These are phyloP conservation scores for Exserohilum rostratum DNA, from an alignment of 2,329 filamentous ascomycete genomes.

Conservation along the genomic window DNA sequence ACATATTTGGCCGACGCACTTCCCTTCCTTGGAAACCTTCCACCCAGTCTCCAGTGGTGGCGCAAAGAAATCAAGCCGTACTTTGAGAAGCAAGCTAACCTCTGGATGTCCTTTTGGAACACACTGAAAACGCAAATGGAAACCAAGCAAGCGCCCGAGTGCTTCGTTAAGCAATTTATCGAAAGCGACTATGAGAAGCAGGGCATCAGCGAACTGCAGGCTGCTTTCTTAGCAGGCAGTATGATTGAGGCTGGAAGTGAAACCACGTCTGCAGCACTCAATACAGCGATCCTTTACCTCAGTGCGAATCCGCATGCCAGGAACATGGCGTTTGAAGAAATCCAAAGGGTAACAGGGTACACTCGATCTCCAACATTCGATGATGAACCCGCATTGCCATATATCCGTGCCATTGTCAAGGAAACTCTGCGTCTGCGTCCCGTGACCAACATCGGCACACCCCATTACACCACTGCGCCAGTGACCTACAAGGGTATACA, in stretches of 20 bases:
- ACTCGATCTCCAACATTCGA: constrained; percentile 43
- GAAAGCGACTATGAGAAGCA: constrained; percentile 47
- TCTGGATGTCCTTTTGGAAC: constrained; percentile 43
- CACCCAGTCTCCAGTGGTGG: constrained; percentile 41
- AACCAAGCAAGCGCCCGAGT: constrained; percentile 41
- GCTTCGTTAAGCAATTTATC: constrained; percentile 45
- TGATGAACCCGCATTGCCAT: constrained; percentile 53
- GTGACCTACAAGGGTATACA: constrained; percentile 50
- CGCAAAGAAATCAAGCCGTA: constrained; percentile 33
- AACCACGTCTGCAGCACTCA: constrained; percentile 48
- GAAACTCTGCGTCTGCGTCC: constrained; percentile 54
- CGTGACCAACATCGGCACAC: constrained; percentile 43
- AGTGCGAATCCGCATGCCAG: constrained; percentile 29
- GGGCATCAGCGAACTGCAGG: constrained; percentile 44
- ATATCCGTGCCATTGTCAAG: constrained; percentile 45
- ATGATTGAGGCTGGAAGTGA: constrained; percentile 51
- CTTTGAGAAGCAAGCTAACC: constrained; percentile 41
- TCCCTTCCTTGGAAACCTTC: constrained; percentile 36
- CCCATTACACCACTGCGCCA: constrained; percentile 46
- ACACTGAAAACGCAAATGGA: constrained; percentile 40
- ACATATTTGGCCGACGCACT: constrained; percentile 41
- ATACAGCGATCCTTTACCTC: constrained; percentile 41
- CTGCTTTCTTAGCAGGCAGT: constrained; percentile 44
- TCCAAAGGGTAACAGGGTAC: constrained; percentile 22
- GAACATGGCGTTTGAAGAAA: constrained; percentile 31